Evolutionary conservation across 73 alveolate genomes (phyloP), one percentile per base, ranked within the genome.

Genomic region (Stentor coeruleus): DNA sequence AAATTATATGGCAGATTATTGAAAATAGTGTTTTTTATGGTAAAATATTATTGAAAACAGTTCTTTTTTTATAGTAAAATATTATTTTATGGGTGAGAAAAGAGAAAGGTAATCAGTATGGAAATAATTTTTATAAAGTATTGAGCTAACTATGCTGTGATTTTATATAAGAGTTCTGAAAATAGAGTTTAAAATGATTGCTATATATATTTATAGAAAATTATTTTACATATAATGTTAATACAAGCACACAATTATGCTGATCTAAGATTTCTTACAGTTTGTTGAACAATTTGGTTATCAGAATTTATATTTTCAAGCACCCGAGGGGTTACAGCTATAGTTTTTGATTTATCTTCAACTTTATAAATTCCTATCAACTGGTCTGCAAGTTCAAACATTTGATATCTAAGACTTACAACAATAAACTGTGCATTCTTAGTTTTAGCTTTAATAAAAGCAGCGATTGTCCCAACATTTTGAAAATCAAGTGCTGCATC

Each of bases 401-500:
- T 96, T 81, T 96, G 94, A 79, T 94, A 92, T 39, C 99, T 89
- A 59, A 95, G 89, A 33, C 97, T 89, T 76, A 96, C 95, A 76
- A 96, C 91, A 37, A 96, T 82, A 92, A 96, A 96, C 87, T 96
- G 98, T 11, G 98, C 93, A 82, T 95, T 92, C 75, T 90, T 82
- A 3, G 99, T 94, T 60, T 92, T 90, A 85, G 87, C 93, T 82
- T 95, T 91, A 74, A 36, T 14, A 79, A 30, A 79, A 59, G 38
- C 30, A 4, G 98, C 98, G 31, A 96, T 95, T 59, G 90, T 92
- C 38, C 97, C 92, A 41, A 96, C 99, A 84, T 96, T 96, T 82
- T 92, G 89, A 80, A 87, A 89, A 77, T 96, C 99, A 20, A 96
- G 82, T 55, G 99, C 99, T 26, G 99, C 99, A 81, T 96, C 99